phyloP scores from a whole-genome alignment of 805 yeast genomes.

The Suhomyces canberraensis region DNA sequence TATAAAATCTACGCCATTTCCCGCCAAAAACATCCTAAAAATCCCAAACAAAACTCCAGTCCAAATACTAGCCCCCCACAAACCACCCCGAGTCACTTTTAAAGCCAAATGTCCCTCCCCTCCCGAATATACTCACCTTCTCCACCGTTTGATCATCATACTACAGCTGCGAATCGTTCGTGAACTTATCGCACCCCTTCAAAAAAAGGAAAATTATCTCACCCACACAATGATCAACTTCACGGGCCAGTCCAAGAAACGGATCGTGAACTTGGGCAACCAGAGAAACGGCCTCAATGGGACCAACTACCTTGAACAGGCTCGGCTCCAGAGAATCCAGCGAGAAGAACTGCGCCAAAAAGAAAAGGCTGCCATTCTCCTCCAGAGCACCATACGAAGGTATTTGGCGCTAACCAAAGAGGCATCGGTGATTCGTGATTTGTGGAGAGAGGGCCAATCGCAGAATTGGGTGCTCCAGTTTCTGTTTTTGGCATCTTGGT shows the following conservation, averaged over 20 bases:
- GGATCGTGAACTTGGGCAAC: slow-evolving; percentile 65
- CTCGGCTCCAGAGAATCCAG: slow-evolving; percentile 61
- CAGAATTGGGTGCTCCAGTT: slow-evolving; percentile 2
- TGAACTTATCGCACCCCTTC: no score
- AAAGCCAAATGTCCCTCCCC: no score
- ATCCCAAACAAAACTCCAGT: no score
- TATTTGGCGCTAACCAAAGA: slow-evolving; percentile 28
- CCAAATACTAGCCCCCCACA: no score
- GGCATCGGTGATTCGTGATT: slow-evolving; percentile 13
- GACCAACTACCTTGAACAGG: slow-evolving; percentile 51
- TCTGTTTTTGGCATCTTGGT: slow-evolving; percentile 4
- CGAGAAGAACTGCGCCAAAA: slow-evolving; percentile 56
- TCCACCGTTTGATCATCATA: no score
- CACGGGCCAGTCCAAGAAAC: slow-evolving; percentile 60
- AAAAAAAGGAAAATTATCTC: background rate
- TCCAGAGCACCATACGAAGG: slow-evolving; percentile 51
- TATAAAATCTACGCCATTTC: no score
- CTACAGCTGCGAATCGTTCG: no score
- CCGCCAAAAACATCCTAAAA: no score
- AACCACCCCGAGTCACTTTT: no score
- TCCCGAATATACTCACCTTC: no score
- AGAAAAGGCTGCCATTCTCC: slow-evolving; percentile 43
- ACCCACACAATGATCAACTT: slow-evolving; percentile 50
- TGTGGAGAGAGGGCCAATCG: background rate
- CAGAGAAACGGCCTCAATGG: slow-evolving; percentile 21